Base-by-base conservation (phyloP, 2,329 filamentous ascomycete species). In the Claviceps arundinis region DNA sequence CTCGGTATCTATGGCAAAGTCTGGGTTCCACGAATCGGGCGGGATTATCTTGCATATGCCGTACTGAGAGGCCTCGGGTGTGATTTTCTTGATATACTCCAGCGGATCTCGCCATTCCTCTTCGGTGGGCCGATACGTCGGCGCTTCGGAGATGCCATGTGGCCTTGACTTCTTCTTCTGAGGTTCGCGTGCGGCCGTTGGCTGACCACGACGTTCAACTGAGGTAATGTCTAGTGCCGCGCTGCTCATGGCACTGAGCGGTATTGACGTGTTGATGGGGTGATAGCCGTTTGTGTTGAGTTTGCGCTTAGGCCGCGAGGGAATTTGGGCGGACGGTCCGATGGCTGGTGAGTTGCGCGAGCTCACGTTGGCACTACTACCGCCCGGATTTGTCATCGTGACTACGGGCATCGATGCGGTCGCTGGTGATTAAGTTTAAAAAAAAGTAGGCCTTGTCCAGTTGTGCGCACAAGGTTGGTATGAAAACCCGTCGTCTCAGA, bases 1-100 rank as follows among this genome's bases (percentile, higher is more conserved):
- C 82, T 96, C 89, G 22, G 91, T 97, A 65, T 98, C 89, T 63
- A 98, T 94, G 44, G 90, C 90, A 67, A 98, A 97, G 16, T 89
- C 78, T 7, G 93, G 93, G 62, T 94, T 91, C 93, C 93, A 98
- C 37, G 78, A 82, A 56, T 93, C 88, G 0, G 93, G 93, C 5
- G 93, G 93, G 52, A 98, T 87, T 56, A 98, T 88, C 69, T 96
- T 95, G 77, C 89, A 90, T 51, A 98, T 87, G 49, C 93, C 93
- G 68, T 87, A 97, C 61, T 90, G 82, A 58, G 77, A 80, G 24
- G 88, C 93, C 65, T 96, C 89, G 1, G 88, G 83, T 1, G 84
- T 76, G 59, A 98, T 96, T 68, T 91, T 96, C 65, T 84, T 84
- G 61, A 98, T 90, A 64, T 96, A 98, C 60, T 87, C 86, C 64